phyloP scores from a whole-genome alignment of 352 stramenopile species.

The Halophytophthora polymorphica region DNA sequence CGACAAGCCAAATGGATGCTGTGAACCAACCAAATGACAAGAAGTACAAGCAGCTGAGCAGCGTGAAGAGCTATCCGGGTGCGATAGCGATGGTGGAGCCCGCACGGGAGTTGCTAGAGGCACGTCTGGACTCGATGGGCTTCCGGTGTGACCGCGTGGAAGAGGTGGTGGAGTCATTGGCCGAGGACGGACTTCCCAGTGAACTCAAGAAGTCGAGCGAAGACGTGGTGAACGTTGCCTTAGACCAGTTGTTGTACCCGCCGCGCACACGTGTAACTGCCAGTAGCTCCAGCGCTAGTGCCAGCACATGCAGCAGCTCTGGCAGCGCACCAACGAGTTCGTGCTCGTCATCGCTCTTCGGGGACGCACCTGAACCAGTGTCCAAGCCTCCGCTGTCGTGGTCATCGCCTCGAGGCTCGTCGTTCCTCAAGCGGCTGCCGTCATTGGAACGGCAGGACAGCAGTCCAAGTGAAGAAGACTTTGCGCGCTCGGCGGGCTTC shows the following conservation, averaged over 20 bases:
- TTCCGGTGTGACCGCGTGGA: conserved; percentile 36
- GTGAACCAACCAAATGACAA: neutral
- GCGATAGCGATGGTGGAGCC: conserved; percentile 29
- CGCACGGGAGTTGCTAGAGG: conserved; percentile 39
- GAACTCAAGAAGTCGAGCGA: conserved; percentile 15
- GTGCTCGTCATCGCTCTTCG: conserved; percentile 29
- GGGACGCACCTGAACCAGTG: conserved; percentile 16
- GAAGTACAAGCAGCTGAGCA: conserved; percentile 10
- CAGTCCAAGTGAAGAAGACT: conserved; percentile 55
- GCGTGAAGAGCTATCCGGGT: conserved; percentile 26
- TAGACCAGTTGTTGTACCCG: conserved; percentile 48
- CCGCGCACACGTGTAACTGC: conserved; percentile 9
- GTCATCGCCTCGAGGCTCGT: conserved; percentile 13
- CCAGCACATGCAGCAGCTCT: conserved; percentile 27
- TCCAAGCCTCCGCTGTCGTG: conserved; percentile 19
- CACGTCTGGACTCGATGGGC: conserved; percentile 46
- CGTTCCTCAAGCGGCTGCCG: conserved; percentile 18
- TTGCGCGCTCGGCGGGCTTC: conserved; percentile 65
- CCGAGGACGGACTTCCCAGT: conserved; percentile 14
- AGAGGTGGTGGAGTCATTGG: conserved; percentile 35
- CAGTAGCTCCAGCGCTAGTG: conserved; percentile 8
- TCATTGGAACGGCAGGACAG: conserved; percentile 54
- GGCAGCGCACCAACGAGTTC: conserved; percentile 24
- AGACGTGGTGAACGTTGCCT: conserved; percentile 34
- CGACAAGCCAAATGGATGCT: conserved; percentile 7